These are phyloP conservation scores for Hanseniaspora clermontiae DNA, from an alignment of 805 yeast species.

Conservation along the genomic window DNA sequence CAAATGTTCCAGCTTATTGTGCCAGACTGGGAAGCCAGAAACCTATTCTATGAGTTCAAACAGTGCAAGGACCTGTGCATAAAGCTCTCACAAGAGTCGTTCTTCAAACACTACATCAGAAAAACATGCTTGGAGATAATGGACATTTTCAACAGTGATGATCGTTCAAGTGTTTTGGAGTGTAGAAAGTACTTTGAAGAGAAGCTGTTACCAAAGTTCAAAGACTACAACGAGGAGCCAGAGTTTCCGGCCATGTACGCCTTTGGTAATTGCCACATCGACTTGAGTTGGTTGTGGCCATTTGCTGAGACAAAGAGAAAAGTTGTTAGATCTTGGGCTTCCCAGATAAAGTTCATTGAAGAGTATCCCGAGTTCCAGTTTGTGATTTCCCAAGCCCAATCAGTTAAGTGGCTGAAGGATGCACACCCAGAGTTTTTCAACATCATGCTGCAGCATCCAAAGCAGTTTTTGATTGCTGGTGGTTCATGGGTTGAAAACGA, in stretches of 20 bases:
- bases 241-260: conserved; percentile 54
- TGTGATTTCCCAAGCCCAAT: conserved; percentile 94
- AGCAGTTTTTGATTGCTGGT: conserved; percentile 80
- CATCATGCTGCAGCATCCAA: conserved; percentile 37
- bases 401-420: conserved; percentile 76
- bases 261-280: conserved; percentile 92
- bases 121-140: conserved; percentile 70
- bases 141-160: conserved; percentile 66
- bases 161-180: conserved; percentile 41
- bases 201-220: conserved; percentile 48
- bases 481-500: conserved; percentile 98
- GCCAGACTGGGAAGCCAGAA: conserved; percentile 71
- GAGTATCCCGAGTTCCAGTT: conserved; percentile 85
- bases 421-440: conserved; percentile 77
- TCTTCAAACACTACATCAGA: conserved; percentile 77
- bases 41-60: conserved; percentile 70
- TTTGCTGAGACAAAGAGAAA: conserved; percentile 91
- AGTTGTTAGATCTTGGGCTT: conserved; percentile 88
- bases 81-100: conserved; percentile 58
- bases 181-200: conserved; percentile 57
- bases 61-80: conserved; percentile 83
- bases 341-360: conserved; percentile 74
- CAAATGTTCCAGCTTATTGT: conserved; percentile 62
- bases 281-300: conserved; percentile 99
- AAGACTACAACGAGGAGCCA: conserved; percentile 44